Percentiles rank a stretch among this genome's conserved stretches.
These are phyloP conservation scores for Colletotrichum sp. DNA, from an alignment of 2,329 filamentous ascomycete genomes.

Conservation along the genomic window DNA sequence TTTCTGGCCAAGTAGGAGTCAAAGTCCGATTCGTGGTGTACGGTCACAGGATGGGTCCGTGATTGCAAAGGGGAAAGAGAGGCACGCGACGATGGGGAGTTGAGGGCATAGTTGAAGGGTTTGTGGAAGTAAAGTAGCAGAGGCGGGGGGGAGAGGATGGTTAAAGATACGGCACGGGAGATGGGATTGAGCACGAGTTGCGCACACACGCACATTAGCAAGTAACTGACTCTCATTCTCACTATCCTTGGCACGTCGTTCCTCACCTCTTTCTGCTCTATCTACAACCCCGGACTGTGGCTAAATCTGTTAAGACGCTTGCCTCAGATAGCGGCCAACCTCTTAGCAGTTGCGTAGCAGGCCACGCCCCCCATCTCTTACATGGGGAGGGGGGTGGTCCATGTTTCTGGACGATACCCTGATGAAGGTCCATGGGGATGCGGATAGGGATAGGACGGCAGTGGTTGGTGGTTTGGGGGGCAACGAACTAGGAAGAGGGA, in stretches of 20 bases:
- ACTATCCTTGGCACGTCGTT: slow-evolving; percentile 2
- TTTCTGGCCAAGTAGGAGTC: not conserved
- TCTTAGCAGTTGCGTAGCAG: slow-evolving; percentile 7
- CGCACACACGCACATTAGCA: not conserved
- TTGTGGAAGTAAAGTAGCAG: not conserved
- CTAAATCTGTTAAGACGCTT: slow-evolving; percentile 1
- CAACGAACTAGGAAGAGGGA: not conserved
- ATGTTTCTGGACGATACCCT: not conserved
- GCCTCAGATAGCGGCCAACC: not conserved
- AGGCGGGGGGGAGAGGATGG: not conserved
- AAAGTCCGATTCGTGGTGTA: not conserved
- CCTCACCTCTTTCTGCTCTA: not conserved
- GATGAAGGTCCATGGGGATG: not conserved
- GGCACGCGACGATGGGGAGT: not conserved
- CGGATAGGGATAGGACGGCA: not conserved
- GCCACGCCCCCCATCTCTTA: slow-evolving; percentile 1
- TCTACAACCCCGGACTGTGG: slow-evolving; percentile 6
- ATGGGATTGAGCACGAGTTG: not conserved
- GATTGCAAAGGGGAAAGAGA: not conserved
- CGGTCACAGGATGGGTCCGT: not conserved
- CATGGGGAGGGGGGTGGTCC: not conserved
- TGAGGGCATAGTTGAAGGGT: not conserved
- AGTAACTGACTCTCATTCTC: slow-evolving; percentile 9
- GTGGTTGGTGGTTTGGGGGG: not conserved
- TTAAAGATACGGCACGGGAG: slow-evolving; percentile 1